Evolutionary conservation across 306 rosid genomes (phyloP).

Genomic region (Glycine soja): DNA sequence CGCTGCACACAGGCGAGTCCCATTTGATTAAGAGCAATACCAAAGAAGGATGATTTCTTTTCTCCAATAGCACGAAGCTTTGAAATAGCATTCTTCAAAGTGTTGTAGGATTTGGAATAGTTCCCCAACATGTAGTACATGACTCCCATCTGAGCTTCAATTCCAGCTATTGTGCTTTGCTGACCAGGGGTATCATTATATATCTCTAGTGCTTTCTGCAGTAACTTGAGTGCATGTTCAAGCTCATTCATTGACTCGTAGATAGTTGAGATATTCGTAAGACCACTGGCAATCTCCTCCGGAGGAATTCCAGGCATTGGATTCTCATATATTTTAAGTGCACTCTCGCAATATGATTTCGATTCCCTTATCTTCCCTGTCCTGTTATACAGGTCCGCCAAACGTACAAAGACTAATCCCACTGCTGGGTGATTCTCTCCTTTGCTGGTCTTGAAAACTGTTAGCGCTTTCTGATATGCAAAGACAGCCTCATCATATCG

Average conservation of each 20-base stretch:
- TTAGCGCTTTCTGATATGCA: conserved; percentile 87
- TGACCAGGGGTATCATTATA: conserved; percentile 88
- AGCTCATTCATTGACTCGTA: conserved; percentile 88
- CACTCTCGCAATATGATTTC: conserved; percentile 85
- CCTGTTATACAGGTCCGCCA: conserved; percentile 84
- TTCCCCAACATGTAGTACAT: conserved; percentile 83
- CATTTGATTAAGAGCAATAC: conserved; percentile 93
- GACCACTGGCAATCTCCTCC: conserved; percentile 94
- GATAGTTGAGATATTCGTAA: conserved; percentile 78
- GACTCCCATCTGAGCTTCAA: conserved; percentile 98
- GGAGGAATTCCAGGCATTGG: conserved; percentile 76
- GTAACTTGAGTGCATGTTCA: conserved; percentile 80
- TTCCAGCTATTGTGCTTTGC: conserved; percentile 85
- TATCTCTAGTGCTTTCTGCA: conserved; percentile 74
- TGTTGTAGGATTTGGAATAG: conserved; percentile 77
- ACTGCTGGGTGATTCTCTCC: conserved; percentile 96
- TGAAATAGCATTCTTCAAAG: conserved; percentile 70
- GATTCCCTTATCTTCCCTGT: conserved; percentile 88
- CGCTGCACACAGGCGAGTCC: conserved; percentile 94
- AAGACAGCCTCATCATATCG: conserved; percentile 87
- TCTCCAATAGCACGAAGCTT: conserved; percentile 90
- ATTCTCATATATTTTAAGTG: conserved; percentile 86
- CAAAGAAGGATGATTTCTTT: conserved; percentile 90
- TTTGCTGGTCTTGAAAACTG: conserved; percentile 78
- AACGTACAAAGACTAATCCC: conserved; percentile 77